phyloP scores from a whole-genome alignment of 495 filamentous ascomycete genomes.

The Rostrohypoxylon terebratum region DNA sequence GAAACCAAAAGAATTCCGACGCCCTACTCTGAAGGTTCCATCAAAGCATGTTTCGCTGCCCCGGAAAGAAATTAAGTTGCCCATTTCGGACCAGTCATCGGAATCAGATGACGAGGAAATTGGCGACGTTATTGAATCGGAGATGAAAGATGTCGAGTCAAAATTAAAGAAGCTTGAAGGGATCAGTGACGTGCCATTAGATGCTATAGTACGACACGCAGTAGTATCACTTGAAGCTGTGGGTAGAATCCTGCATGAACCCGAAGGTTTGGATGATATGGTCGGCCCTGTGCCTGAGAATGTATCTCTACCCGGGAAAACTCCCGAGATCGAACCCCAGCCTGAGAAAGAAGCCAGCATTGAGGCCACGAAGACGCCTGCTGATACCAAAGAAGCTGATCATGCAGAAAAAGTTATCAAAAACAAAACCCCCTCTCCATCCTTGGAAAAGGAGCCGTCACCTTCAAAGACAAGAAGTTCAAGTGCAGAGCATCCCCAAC shows the following conservation, averaged over 20 bases:
- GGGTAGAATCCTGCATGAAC: constrained; percentile 51
- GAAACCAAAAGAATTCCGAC: constrained; percentile 27
- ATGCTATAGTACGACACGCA: constrained; percentile 49
- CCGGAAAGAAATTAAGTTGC: constrained; percentile 41
- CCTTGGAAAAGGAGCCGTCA: constrained; percentile 24
- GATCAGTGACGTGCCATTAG: constrained; percentile 44
- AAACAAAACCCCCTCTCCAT: constrained; percentile 44
- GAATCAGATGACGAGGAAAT: constrained; percentile 67
- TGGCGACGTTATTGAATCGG: constrained; percentile 61
- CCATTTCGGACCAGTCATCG: constrained; percentile 52
- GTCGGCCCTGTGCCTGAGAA: constrained; percentile 51
- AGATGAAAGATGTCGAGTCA: constrained; percentile 57
- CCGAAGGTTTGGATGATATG: constrained; percentile 48
- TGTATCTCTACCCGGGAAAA: constrained; percentile 40
- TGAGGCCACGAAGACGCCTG: constrained; percentile 27
- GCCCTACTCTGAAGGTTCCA: constrained; percentile 32
- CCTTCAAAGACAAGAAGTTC: constrained; percentile 37
- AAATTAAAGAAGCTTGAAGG: constrained; percentile 56
- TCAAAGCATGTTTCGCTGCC: constrained; percentile 46
- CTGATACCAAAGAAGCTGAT: constrained; percentile 38
- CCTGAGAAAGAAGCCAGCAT: constrained; percentile 53
- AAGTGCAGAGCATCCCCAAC: constrained; percentile 40
- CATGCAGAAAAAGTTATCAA: constrained; percentile 38
- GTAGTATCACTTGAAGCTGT: constrained; percentile 51
- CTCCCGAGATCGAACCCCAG: constrained; percentile 56